Base-by-base conservation (phyloP, 2,329 filamentous ascomycete species). In the Ilyonectria sp. region DNA sequence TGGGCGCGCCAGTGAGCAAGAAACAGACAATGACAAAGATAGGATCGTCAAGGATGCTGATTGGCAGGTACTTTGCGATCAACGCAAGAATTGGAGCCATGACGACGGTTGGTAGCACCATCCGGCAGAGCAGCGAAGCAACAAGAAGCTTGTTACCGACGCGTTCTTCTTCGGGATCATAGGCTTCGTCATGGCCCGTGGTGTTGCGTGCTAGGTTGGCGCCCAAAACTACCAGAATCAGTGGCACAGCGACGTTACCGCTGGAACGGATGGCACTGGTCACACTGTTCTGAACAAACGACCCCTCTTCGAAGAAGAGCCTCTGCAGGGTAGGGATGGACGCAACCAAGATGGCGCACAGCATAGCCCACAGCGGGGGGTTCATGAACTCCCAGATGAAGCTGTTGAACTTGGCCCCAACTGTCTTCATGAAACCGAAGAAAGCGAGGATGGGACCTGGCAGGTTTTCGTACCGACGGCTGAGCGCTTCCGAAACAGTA, bases 11-110 rank as follows among this genome's bases (percentile, higher is more conserved):
- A 0, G 94, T 95, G 72, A 99, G 92, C 71, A 99, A 86, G 87
- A 98, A 99, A 83, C 95, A 98, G 40, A 99, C 96, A 73, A 99
- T 94, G 73, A 99, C 91, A 81, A 99, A 99, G 76, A 99, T 99
- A 10, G 96, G 96, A 78, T 99, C 96, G 79, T 97, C 96, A 37
- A 99, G 86, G 74, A 99, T 98, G 84, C 93, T 97, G 77, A 99
- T 88, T 3, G 94, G 94, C 29, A 97, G 89, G 77, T 92, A 98
- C 79, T 98, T 98, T 66, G 96, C 96, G 52, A 92, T 88, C 17
- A 98, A 70, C 0, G 95, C 95, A 40, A 99, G 84, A 52, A 98
- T 84, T 2, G 96, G 96, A 0, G 94, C 93, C 94, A 98, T 98
- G 79, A 98, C 89, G 46, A 97, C 77, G 0, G 94, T 97, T 1